Conservation (phyloP, 208 protist species). For the Trypanosoma brucei region DNA sequence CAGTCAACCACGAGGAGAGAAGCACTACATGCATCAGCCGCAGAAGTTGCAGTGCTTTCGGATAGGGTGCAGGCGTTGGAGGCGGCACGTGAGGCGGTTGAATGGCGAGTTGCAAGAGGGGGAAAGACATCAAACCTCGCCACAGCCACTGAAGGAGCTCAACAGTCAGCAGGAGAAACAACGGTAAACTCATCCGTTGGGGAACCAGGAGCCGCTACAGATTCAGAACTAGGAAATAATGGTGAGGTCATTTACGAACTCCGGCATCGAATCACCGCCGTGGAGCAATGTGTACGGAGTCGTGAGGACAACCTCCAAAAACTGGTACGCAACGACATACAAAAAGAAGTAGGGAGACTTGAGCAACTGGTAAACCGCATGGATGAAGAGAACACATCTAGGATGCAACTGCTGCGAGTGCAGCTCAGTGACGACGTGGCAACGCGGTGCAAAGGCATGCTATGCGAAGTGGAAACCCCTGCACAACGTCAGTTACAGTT, state of each 20-base stretch:
- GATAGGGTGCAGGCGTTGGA: slow-evolving; percentile 3
- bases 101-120: background rate
- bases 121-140: background rate
- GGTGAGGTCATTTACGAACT: no score
- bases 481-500: background rate
- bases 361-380: slow-evolving; percentile 3
- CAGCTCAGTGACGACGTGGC: slow-evolving; percentile 1
- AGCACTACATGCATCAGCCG: background rate
- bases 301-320: slow-evolving; percentile 1
- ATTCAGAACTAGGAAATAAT: no score
- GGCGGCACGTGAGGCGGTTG: background rate
- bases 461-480: background rate
- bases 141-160: background rate
- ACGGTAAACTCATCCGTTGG: no score
- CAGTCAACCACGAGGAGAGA: slow-evolving; percentile 1
- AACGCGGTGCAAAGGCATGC: background rate
- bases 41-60: background rate
- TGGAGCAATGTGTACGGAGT: background rate
- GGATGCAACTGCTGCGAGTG: slow-evolving; percentile 8
- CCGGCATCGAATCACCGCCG: background rate
- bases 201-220: no score
- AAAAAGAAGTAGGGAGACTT: slow-evolving; percentile 9
- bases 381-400: slow-evolving; percentile 6
- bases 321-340: background rate
- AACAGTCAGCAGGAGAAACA: no score